Percentiles rank a stretch among this genome's conserved stretches.
Evolutionary conservation across 441 rosid species (phyloP).

Genomic region (Theobroma grandiflorum): DNA sequence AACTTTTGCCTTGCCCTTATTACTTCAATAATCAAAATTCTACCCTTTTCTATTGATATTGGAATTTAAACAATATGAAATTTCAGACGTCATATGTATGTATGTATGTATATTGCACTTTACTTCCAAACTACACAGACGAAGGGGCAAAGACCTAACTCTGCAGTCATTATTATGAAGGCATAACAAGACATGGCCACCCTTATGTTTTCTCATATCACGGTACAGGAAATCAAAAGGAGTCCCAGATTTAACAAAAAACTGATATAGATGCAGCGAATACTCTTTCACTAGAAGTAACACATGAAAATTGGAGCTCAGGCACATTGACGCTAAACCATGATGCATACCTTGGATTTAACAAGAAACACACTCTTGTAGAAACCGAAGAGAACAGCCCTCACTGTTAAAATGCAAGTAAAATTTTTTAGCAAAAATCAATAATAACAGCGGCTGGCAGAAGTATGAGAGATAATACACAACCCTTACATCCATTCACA

Average conservation of each 20-base stretch:
- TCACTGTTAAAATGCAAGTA: constrained; percentile 43
- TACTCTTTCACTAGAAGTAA: neutral
- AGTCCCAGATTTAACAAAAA: neutral
- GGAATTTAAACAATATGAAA: neutral
- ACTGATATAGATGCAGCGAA: neutral
- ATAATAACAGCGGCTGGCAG: constrained; percentile 5
- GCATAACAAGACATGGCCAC: neutral
- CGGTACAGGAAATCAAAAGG: neutral
- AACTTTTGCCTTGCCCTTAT: neutral
- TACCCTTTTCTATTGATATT: neutral
- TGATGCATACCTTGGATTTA: constrained; percentile 48
- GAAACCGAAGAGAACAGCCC: constrained; percentile 60
- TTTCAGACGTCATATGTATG: neutral
- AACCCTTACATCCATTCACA: constrained; percentile 72
- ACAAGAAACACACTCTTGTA: constrained; percentile 58
- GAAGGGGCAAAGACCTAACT: neutral
- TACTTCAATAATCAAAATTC: neutral
- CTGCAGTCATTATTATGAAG: neutral
- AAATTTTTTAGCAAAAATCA: constrained; percentile 18
- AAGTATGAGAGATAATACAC: neutral
- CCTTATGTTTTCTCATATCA: neutral
- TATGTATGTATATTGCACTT: neutral
- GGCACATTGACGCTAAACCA: neutral
- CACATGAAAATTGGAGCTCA: neutral
- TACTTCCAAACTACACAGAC: neutral